Conservation (phyloP, 768 basidiomycete genomes). For the Amanita subjunquillea region DNA sequence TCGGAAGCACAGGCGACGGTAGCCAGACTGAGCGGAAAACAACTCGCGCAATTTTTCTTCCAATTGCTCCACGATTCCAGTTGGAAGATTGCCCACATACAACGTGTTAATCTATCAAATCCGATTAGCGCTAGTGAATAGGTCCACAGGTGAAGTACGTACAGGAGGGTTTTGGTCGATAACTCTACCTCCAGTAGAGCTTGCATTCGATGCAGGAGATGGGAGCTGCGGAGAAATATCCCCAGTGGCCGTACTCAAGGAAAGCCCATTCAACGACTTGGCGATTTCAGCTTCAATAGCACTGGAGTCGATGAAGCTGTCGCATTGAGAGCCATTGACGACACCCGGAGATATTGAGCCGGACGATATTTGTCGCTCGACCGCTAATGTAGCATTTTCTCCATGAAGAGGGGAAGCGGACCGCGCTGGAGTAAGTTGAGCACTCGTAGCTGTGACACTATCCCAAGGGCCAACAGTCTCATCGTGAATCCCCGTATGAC, state of each 20-base stretch:
- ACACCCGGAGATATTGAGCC: constrained; percentile 24
- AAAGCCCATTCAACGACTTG: constrained; percentile 36
- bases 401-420: constrained; percentile 6
- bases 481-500: constrained; percentile 13
- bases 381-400: neutral
- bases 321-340: constrained; percentile 15
- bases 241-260: constrained; percentile 42
- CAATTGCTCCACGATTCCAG: constrained; percentile 62
- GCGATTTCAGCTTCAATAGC: constrained; percentile 18
- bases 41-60: constrained; percentile 81
- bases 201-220: constrained; percentile 61
- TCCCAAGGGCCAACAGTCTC: constrained; percentile 38
- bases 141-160: constrained; percentile 17
- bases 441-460: constrained; percentile 9
- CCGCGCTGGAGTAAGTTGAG: constrained; percentile 26
- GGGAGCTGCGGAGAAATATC: constrained; percentile 67
- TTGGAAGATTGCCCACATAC: constrained; percentile 98
- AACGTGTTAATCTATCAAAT: constrained; percentile 77
- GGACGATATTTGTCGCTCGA: constrained; percentile 11
- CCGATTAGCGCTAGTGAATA: constrained; percentile 1
- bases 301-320: constrained; percentile 11
- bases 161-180: constrained; percentile 93
- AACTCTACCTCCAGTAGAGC: constrained; percentile 33
- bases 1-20: constrained; percentile 85
- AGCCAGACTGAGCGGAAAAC: constrained; percentile 75